Base-by-base conservation (phyloP, 768 basidiomycete species). In the Tulasnella calospora region DNA sequence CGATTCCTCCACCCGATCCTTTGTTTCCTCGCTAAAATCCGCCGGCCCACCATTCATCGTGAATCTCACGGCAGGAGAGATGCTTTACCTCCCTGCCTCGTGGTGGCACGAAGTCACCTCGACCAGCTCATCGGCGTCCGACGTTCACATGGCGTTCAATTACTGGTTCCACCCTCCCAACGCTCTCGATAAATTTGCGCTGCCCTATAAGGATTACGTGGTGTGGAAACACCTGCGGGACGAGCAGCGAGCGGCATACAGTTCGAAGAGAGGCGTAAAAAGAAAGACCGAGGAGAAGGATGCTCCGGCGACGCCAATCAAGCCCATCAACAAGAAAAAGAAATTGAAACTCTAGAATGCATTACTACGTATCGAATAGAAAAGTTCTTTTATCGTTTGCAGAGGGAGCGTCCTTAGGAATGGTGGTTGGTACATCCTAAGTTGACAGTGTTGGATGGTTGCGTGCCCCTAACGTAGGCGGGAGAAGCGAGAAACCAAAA, bases 61-160 rank as follows among this genome's bases (percentile, higher is more conserved):
- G 19, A 46, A 74, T 33, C 40, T 74, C 33, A 17, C 15, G 10
- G 73, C 40, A 30, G 73, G 73, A 33, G 73, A 74, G n/a, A 74
- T 74, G 40, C 73, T 74, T 8, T 74, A 74, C 47, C 73, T 74
- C 47, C 73, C 73, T 9, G 73, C 73, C 17, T 74, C 73, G 40
- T 74, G 73, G 73, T 74, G 73, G 73, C 73, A 74, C 73, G 73
- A 74, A 74, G 73, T 74, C 73, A 74, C 73, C 33, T 74, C 73
- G n/a, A 23, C 73, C 23, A 44, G 71, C 36, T n/a, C 35, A 23
- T 44, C 41, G 13, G 41, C n/a, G 21, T 27, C 73, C 15, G 71
- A 38, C 71, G 19, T 46, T 21, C 73, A 74, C 73, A 74, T 74
- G 73, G 73, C 73, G n/a, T 74, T 74, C 47, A 74, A 74, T 27